phyloP scores from a whole-genome alignment of 768 basidiomycete species.

The Fibroporia radiculosa region DNA sequence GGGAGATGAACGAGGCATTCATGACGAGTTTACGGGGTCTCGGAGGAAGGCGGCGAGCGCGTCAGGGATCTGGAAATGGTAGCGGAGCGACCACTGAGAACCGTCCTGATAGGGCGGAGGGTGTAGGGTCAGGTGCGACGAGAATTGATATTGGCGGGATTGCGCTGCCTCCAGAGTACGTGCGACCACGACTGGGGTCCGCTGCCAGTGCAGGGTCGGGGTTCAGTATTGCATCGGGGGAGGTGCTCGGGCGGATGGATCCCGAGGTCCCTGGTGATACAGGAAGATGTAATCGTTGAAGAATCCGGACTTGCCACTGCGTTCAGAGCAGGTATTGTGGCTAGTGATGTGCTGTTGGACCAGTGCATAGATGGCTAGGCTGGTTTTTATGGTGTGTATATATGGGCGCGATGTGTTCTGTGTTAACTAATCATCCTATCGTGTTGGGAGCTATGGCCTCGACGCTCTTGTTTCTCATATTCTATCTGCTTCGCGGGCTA shows the following conservation, averaged over 20 bases:
- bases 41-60: constrained; percentile 23
- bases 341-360: neutral
- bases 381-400: too few species aligned
- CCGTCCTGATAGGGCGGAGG: too few species aligned
- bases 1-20: constrained; percentile 63
- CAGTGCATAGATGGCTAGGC: too few species aligned
- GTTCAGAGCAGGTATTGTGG: neutral
- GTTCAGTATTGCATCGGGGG: constrained; percentile 35
- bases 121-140: too few species aligned
- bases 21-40: constrained; percentile 56
- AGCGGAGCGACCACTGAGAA: too few species aligned
- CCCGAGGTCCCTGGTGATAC: constrained; percentile 20
- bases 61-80: neutral
- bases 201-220: constrained; percentile 28
- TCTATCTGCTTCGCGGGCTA: too few species aligned
- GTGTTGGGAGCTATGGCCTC: too few species aligned
- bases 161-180: constrained; percentile 9
- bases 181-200: constrained; percentile 23
- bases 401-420: too few species aligned
- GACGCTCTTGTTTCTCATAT: too few species aligned
- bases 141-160: neutral
- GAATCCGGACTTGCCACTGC: neutral
- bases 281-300: neutral
- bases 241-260: constrained; percentile 52
- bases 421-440: too few species aligned